Base-by-base conservation (phyloP, 2,329 filamentous ascomycete species). In the Colletotrichum tropicicola region DNA sequence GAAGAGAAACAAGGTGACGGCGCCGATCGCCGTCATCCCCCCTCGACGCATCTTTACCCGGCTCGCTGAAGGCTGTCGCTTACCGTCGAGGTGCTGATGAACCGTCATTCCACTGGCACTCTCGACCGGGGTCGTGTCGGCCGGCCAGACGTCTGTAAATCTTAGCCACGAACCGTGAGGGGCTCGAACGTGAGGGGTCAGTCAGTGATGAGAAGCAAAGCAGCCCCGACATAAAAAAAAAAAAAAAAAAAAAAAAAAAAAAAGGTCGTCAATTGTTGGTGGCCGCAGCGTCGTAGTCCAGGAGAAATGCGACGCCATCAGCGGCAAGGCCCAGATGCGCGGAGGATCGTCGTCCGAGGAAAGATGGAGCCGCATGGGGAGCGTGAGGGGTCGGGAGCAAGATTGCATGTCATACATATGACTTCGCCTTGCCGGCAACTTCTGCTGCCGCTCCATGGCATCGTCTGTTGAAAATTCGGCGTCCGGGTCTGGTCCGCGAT, bases 281-380 rank as follows among this genome's bases (percentile, higher is more conserved):
- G 47, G 45, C 17, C 13, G 30, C 41, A 25, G n/a, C 23, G 43
- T 44, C n/a, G 10, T n/a, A 13, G 12, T 19, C 39, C 39, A 41
- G 61, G 32, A 55, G 43, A 60, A 60, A 60, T 55, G 27, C 56
- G 25, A 60, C 48, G 19, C 56, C 56, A 65, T 43, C n/a, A 25
- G 28, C 49, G 41, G 19, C 23, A 19, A 19, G 39, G 17, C 19
- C 60, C 25, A 28, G 39, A 35, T 35, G 6, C 27, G 56, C 61
- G 56, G 61, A 65, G 32, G 61, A 54, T 65, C 56, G 27, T 37
- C 61, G 56, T 43, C 61, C 56, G 61, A 49, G 21, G 35, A 59
- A 44, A 51, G 59, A 62, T 39, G 59, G 25, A 37, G 48, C 19
- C 48, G 39, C 37, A 13, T 28, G 56, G 30, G 44, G 13, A 19